Percentiles rank a stretch among this genome's conserved stretches.
These are phyloP conservation scores for Candida freyschussii DNA, from an alignment of 1,139 yeast species.

Conservation along the genomic window DNA sequence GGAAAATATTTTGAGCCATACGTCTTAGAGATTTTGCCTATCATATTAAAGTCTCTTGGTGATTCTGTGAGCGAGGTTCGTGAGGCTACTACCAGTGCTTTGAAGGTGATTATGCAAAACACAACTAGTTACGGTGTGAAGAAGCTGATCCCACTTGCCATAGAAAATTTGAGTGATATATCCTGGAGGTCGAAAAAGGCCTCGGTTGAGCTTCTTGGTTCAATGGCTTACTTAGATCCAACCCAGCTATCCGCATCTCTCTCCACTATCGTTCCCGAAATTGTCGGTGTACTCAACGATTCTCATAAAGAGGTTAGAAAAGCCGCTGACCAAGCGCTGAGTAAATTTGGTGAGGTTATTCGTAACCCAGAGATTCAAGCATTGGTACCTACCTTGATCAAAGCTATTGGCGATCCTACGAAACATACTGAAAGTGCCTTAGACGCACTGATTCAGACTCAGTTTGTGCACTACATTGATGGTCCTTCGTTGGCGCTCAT, in stretches of 20 bases:
- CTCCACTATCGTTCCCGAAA: slow-evolving; percentile 89
- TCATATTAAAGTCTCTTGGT: slow-evolving; percentile 75
- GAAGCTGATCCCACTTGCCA: slow-evolving; percentile 84
- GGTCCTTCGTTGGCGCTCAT: slow-evolving; percentile 96
- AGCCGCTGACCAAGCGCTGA: slow-evolving; percentile 86
- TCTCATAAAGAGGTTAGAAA: slow-evolving; percentile 95
- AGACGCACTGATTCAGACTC: slow-evolving; percentile 81
- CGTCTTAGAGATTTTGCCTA: slow-evolving; percentile 82
- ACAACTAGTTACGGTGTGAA: slow-evolving; percentile 93
- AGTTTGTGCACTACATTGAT: slow-evolving; percentile 95
- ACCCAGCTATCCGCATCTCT: slow-evolving; percentile 86
- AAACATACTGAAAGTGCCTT: slow-evolving; percentile 82
- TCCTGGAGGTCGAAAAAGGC: slow-evolving; percentile 98
- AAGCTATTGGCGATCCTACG: slow-evolving; percentile 96
- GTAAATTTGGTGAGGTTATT: slow-evolving; percentile 93
- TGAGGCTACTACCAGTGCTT: slow-evolving; percentile 82
- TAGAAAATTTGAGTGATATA: slow-evolving; percentile 78
- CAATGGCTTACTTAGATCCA: slow-evolving; percentile 97
- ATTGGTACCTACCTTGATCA: slow-evolving; percentile 81
- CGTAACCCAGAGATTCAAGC: slow-evolving; percentile 94
- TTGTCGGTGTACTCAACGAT: slow-evolving; percentile 91
- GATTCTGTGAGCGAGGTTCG: slow-evolving; percentile 84
- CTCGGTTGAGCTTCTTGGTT: slow-evolving; percentile 90
- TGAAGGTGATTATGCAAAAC: slow-evolving; percentile 81
- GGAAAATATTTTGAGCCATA: slow-evolving; percentile 88